A percentile compares a stretch with the other conserved stretches of the same genome.
phyloP scores from a whole-genome alignment of 371 early-diverging fungal genomes.

The Nematocida parisii region DNA sequence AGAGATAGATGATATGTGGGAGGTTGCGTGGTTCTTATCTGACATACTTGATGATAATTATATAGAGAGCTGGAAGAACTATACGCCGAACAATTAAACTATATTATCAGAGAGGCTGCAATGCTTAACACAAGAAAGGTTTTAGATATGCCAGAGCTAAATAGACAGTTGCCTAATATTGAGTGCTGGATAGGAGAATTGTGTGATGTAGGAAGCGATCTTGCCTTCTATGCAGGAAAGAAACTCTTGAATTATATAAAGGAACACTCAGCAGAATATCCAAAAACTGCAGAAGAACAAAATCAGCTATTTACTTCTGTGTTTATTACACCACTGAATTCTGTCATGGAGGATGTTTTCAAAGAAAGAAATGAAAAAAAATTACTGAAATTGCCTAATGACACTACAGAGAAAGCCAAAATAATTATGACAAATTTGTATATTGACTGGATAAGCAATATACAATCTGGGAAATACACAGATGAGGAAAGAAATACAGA shows the following conservation, averaged over 20 bases:
- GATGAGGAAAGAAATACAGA: background rate
- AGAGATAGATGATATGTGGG: background rate
- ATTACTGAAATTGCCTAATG: background rate
- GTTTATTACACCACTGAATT: background rate
- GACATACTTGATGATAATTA: background rate
- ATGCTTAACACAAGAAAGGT: background rate
- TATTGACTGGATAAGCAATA: background rate
- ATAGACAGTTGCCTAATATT: background rate
- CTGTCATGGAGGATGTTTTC: background rate
- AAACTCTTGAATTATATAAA: background rate
- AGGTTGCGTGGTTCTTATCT: background rate
- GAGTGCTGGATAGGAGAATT: background rate
- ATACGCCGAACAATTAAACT: background rate
- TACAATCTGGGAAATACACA: background rate
- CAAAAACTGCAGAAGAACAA: background rate
- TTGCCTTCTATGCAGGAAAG: background rate
- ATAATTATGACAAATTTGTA: background rate
- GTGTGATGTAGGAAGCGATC: background rate
- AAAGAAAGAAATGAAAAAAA: background rate
- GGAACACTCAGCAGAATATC: background rate
- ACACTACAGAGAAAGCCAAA: background rate
- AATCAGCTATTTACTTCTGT: background rate
- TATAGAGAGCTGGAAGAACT: background rate
- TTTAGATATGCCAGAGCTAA: background rate
- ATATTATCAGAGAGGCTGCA: background rate